Evolutionary conservation across 2,329 filamentous ascomycete genomes (phyloP).

Genomic region (Botrytis tulipae): DNA sequence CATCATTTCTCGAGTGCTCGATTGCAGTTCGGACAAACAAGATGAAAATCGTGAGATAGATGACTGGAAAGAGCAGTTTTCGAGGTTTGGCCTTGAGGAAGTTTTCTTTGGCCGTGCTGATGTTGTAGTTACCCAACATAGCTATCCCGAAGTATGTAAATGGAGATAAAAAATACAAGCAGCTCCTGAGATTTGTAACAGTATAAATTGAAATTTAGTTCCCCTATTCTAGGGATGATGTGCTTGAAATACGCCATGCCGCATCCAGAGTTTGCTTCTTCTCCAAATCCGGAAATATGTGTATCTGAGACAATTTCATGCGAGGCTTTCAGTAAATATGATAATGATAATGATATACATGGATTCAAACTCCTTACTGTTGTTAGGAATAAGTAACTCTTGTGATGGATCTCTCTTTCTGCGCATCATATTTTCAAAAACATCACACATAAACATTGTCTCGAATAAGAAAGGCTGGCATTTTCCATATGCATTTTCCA

Average conservation of each 20-base stretch:
- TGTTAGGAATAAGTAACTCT: neutral
- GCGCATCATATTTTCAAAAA: neutral
- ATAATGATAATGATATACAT: neutral
- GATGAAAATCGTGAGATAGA: conserved; percentile 12
- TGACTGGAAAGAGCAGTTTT: conserved; percentile 10
- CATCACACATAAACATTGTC: neutral
- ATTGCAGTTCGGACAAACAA: conserved; percentile 12
- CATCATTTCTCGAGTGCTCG: neutral
- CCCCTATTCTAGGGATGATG: neutral
- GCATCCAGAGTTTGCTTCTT: neutral
- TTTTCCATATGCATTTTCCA: neutral
- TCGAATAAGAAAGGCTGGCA: no score
- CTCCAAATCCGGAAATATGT: conserved; percentile 3
- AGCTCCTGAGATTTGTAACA: neutral
- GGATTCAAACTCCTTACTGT: neutral
- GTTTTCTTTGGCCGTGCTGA: conserved; percentile 12
- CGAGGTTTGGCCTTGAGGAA: conserved; percentile 18
- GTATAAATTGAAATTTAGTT: neutral
- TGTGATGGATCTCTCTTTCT: neutral
- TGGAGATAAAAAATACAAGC: neutral
- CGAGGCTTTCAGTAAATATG: neutral
- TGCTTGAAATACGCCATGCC: neutral
- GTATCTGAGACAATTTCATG: conserved; percentile 14
- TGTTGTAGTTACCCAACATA: conserved; percentile 11
- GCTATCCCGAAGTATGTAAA: neutral